phyloP scores from a whole-genome alignment of 768 basidiomycete species.

The Tylopilus plumbeoviolaceoides region DNA sequence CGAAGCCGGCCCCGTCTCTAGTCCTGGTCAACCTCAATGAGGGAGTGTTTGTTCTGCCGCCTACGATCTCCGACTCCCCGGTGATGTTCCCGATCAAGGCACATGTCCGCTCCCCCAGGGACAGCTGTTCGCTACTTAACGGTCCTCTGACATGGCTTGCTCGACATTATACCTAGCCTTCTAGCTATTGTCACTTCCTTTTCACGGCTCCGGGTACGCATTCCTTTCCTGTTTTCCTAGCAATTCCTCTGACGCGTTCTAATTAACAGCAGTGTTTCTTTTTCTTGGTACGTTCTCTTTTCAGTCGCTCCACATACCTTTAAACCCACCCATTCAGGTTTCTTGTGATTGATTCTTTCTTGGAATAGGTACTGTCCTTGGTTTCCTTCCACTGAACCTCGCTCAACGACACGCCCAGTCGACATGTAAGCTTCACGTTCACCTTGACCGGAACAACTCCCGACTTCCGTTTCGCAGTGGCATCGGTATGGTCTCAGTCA shows the following conservation, averaged over 20 bases:
- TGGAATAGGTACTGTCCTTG: background rate
- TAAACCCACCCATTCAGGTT: background rate
- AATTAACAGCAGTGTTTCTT: background rate
- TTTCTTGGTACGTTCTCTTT: background rate
- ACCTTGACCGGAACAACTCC: background rate
- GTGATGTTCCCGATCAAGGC: slow-evolving; percentile 1
- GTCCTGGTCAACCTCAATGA: background rate
- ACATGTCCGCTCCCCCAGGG: background rate
- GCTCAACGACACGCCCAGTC: background rate
- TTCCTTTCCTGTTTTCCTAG: background rate
- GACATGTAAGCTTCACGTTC: background rate
- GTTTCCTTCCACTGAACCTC: too few relatives aligned
- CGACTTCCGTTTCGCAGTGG: background rate
- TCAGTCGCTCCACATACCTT: background rate
- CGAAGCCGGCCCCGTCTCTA: background rate
- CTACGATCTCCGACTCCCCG: background rate
- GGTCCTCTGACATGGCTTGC: background rate
- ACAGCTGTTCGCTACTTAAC: background rate
- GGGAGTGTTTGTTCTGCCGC: background rate
- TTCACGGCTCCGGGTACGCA: background rate
- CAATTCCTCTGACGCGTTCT: background rate
- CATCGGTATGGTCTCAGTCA: slow-evolving; percentile 7
- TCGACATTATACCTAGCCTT: background rate
- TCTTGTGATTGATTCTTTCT: background rate
- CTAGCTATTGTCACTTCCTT: slow-evolving; percentile 2